phyloP scores from a whole-genome alignment of 345 rosid species.

The Eucalyptus dawsonii region DNA sequence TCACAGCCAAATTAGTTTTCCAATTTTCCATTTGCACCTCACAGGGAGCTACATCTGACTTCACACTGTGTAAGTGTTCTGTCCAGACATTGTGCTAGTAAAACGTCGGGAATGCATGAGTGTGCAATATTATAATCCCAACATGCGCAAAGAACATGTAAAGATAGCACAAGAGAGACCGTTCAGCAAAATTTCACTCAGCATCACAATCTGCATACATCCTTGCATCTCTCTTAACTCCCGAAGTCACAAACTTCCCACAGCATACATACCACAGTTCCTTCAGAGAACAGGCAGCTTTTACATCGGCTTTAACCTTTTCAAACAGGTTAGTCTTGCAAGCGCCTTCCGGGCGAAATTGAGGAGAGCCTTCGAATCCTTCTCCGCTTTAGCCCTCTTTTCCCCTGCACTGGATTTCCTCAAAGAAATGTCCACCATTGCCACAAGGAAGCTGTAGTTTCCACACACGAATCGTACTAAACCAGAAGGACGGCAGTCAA shows the following conservation, averaged over 20 bases:
- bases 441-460: constrained; percentile 61
- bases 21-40: no score
- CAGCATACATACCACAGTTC: background rate
- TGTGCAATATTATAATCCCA: background rate
- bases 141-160: background rate
- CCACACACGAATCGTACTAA: background rate
- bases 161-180: background rate
- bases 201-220: background rate
- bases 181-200: background rate
- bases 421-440: constrained; percentile 74
- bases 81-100: background rate
- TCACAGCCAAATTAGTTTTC: no score
- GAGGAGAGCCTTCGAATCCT: constrained; percentile 80
- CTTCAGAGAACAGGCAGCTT: background rate
- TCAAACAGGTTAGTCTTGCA: constrained; percentile 69
- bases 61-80: constrained; percentile 83
- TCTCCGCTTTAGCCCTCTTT: constrained; percentile 71
- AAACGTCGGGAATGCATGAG: background rate
- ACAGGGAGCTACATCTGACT: constrained; percentile 2
- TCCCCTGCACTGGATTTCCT: constrained; percentile 82
- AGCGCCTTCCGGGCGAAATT: constrained; percentile 80
- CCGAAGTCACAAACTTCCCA: background rate
- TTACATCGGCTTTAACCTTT: constrained; percentile 33
- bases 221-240: background rate
- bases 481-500: constrained; percentile 22